Evolutionary conservation across 2,329 filamentous ascomycete species (phyloP).

Genomic region (Cercospora zeae-maydis): DNA sequence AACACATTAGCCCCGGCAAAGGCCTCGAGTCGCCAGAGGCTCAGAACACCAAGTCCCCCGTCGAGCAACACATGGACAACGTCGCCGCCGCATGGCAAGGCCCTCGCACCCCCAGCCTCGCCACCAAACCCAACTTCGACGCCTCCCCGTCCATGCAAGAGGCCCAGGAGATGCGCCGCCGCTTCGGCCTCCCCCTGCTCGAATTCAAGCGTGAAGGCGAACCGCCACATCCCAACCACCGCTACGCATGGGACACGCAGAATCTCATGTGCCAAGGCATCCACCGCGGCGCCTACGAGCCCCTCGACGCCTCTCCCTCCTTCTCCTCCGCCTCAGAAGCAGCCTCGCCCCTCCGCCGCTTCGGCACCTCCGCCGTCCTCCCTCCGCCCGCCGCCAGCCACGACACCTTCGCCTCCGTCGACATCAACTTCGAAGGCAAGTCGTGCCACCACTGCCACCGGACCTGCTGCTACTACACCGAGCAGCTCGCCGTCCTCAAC

Average conservation of each 20-base stretch:
- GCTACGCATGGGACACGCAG: slow-evolving; percentile 16
- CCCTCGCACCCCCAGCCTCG: slow-evolving; percentile 10
- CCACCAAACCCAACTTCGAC: slow-evolving; percentile 1
- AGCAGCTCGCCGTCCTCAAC: background rate
- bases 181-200: slow-evolving; percentile 13
- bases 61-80: slow-evolving; percentile 13
- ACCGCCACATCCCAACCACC: slow-evolving; percentile 16
- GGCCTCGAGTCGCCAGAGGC: slow-evolving; percentile 5
- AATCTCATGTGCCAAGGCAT: slow-evolving; percentile 19
- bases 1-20: slow-evolving; percentile 9
- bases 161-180: slow-evolving; percentile 13
- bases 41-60: slow-evolving; percentile 4
- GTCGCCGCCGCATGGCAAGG: slow-evolving; percentile 13
- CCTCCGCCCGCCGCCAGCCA: background rate
- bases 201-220: slow-evolving; percentile 5
- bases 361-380: background rate
- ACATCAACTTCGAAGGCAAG: slow-evolving; percentile 11
- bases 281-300: slow-evolving; percentile 5
- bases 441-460: slow-evolving; percentile 10
- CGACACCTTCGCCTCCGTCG: slow-evolving; percentile 1
- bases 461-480: slow-evolving; percentile 15
- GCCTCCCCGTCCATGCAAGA: slow-evolving; percentile 7
- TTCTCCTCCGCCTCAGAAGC: background rate
- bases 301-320: slow-evolving; percentile 3
- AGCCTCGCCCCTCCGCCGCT: slow-evolving; percentile 8